Evolutionary conservation across 345 rosid species (phyloP), one percentile per base, ranked within the genome.

Genomic region (Aurinia saxatilis): DNA sequence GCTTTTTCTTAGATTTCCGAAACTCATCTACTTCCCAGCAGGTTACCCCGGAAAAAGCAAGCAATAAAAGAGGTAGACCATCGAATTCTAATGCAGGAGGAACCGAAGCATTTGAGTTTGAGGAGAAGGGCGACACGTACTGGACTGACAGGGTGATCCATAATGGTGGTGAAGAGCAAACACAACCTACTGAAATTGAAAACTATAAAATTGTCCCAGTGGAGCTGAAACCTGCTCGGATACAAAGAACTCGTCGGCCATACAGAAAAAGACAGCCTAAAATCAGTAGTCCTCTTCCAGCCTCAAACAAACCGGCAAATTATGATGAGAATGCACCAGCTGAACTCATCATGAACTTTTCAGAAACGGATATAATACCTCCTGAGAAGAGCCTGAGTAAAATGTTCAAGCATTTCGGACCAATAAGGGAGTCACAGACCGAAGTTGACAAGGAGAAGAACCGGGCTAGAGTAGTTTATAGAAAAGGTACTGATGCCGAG

Each of bases 101-200:
- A 57, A 73, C 95, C 1, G 91, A 81, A 75, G 80, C 96, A 63
- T 92, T 87, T 66, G 96, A 89, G 73, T 92, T 89, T 68, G 98
- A 87, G 73, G 96, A 92, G 70, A 81, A 77, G 91, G 85, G 73
- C 37, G 98, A 92, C 68, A 86, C 96, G 51, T 92, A 86, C 50
- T 92, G 98, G 98, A 92, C 93, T 38, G 91, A 89, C 79, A 81
- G 87, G 63, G 78, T 89, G 63, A 80, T 92, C 34, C 82, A 85
- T 67, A 89, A 92, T 73, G 95, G 95, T 39, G 81, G 84, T n/a
- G 95, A 83, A 67, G 97, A 85, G 85, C 89, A 83, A 39, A 84
- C 72, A 12, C 83, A 76, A 60, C 27, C 74, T 17, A 67, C 73
- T 37, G 78, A 65, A 46, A 82, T 71, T 68, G 71, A 66, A 27